phyloP scores from a whole-genome alignment of 805 yeast species.

The Candida tibetensis region DNA sequence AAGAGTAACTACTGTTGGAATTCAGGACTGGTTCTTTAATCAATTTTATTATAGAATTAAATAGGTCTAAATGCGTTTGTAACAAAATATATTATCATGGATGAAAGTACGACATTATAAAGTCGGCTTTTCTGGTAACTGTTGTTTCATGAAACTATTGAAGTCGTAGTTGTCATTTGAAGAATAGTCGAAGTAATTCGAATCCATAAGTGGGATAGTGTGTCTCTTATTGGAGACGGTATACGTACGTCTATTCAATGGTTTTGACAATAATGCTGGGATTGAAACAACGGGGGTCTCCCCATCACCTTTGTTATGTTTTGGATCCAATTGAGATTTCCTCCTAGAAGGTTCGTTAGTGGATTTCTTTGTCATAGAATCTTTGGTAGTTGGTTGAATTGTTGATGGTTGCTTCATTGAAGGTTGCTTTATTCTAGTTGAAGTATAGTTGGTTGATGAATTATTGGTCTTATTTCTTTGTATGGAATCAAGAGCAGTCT shows the following conservation, averaged over 20 bases:
- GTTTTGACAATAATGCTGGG: neutral
- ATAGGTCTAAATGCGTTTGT: slow-evolving; percentile 2
- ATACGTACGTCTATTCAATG: neutral
- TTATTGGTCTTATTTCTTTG: slow-evolving; percentile 19
- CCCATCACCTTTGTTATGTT: too few species aligned
- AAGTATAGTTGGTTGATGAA: slow-evolving; percentile 19
- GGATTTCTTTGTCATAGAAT: neutral
- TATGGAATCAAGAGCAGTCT: too few species aligned
- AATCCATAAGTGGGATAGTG: slow-evolving; percentile 13
- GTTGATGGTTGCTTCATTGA: neutral
- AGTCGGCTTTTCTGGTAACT: slow-evolving; percentile 7
- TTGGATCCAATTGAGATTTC: too few species aligned
- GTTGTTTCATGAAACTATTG: slow-evolving; percentile 34
- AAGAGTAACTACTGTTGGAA: too few species aligned
- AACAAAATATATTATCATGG: neutral
- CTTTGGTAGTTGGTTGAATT: neutral
- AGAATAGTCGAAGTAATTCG: slow-evolving; percentile 36
- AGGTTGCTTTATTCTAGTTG: slow-evolving; percentile 20
- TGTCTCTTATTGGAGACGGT: slow-evolving; percentile 7
- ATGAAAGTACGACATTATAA: neutral
- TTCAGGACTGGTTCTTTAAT: neutral
- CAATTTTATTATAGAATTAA: too few species aligned
- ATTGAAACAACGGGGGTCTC: too few species aligned
- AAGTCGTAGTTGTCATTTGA: slow-evolving; percentile 33
- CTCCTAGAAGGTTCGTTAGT: too few species aligned